Percentiles rank a stretch among this genome's conserved stretches.
phyloP scores from a whole-genome alignment of 1,284 basidiomycete species.

The Leccinum griseonigrum region DNA sequence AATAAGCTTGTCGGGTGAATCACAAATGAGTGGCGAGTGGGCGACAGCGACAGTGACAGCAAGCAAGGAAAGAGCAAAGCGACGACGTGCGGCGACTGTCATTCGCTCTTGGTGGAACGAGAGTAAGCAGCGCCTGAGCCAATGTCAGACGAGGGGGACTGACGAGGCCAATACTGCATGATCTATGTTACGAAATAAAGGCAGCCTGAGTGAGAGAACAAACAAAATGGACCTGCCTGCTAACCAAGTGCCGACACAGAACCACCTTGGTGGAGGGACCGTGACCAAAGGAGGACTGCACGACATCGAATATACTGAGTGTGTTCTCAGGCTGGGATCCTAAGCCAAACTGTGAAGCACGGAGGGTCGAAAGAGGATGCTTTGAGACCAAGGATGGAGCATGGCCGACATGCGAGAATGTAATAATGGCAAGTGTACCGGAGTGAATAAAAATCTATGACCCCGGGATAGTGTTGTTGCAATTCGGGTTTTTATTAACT shows the following conservation, averaged over 20 bases:
- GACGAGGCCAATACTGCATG: too few species aligned
- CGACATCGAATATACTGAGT: constrained; percentile 47
- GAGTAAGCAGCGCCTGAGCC: too few species aligned
- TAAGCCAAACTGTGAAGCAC: constrained; percentile 33
- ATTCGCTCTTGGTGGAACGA: too few species aligned
- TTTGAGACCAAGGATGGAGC: constrained; percentile 35
- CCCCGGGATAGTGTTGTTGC: constrained; percentile 59
- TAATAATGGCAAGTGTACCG: constrained; percentile 45
- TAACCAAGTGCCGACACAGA: constrained; percentile 61
- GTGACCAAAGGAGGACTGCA: constrained; percentile 32
- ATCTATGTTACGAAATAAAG: background rate
- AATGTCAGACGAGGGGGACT: too few species aligned
- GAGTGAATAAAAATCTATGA: constrained; percentile 53
- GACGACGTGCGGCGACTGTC: too few species aligned
- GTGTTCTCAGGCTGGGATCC: constrained; percentile 47
- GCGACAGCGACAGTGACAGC: too few species aligned
- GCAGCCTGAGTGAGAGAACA: background rate
- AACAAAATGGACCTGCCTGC: constrained; percentile 39
- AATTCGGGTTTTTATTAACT: too few species aligned
- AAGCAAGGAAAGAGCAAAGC: too few species aligned
- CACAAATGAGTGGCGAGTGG: too few species aligned
- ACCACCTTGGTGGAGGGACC: constrained; percentile 39
- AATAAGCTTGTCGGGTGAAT: too few species aligned
- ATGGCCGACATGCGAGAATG: constrained; percentile 53
- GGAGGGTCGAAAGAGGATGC: constrained; percentile 8